phyloP scores from a whole-genome alignment of 2,329 filamentous ascomycete species.

The Dryadomyces quercus-mongolicae region DNA sequence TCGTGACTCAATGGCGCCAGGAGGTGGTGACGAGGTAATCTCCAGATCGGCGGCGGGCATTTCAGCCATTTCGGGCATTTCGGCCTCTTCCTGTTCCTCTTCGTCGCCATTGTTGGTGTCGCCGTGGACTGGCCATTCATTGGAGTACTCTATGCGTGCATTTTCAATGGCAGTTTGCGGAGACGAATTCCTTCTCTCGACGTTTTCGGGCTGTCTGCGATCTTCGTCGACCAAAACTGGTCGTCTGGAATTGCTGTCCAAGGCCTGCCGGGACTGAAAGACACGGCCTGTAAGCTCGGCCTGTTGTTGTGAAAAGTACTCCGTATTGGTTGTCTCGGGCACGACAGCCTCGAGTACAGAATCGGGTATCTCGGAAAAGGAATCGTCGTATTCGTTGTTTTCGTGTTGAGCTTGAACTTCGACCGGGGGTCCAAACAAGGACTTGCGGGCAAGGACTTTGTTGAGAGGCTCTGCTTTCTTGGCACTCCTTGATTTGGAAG shows the following conservation, averaged over 20 bases:
- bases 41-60: background rate
- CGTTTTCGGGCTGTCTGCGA: background rate
- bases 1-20: background rate
- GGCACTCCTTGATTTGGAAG: background rate
- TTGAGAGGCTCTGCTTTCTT: conserved; percentile 9
- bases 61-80: background rate
- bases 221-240: no score
- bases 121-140: background rate
- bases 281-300: conserved; percentile 7
- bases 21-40: conserved; percentile 6
- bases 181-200: background rate
- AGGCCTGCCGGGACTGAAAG: background rate
- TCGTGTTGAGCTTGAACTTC: background rate
- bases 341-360: conserved; percentile 33
- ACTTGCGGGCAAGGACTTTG: conserved; percentile 9
- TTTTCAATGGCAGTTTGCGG: no score
- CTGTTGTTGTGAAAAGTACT: conserved; percentile 8
- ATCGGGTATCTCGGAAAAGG: conserved; percentile 45
- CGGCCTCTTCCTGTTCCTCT: background rate
- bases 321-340: conserved; percentile 21
- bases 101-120: background rate
- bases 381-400: conserved; percentile 32
- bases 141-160: no score
- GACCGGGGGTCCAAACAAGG: background rate
- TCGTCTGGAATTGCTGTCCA: no score